A percentile compares a stretch with the other conserved stretches of the same genome.
phyloP scores from a whole-genome alignment of 1,284 basidiomycete genomes.

The Pseudozyma sp. region DNA sequence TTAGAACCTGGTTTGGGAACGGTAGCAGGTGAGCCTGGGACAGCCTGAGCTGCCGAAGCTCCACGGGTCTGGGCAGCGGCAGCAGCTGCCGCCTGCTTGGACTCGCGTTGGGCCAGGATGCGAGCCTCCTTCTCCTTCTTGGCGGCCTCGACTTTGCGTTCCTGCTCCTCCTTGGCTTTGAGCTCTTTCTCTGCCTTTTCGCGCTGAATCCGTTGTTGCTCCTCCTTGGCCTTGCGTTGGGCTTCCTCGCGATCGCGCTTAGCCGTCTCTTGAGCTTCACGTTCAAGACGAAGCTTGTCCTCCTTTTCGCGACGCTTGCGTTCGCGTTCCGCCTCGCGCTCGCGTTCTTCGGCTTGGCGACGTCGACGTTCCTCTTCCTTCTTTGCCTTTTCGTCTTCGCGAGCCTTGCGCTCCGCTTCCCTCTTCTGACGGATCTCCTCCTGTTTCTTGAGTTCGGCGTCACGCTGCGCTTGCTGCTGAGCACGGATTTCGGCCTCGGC shows the following conservation, averaged over 20 bases:
- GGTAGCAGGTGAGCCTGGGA: constrained; percentile 26
- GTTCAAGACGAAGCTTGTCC: constrained; percentile 76
- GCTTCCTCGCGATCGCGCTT: constrained; percentile 70
- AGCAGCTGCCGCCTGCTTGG: constrained; percentile 65
- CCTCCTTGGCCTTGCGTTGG: constrained; percentile 66
- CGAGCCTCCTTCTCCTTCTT: constrained; percentile 59
- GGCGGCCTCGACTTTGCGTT: constrained; percentile 43
- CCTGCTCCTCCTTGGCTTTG: constrained; percentile 49
- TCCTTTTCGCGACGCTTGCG: constrained; percentile 77
- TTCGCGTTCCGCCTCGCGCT: constrained; percentile 71
- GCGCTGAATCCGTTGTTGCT: constrained; percentile 73
- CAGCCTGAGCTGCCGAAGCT: constrained; percentile 11
- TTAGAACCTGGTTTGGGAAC: constrained; percentile 18
- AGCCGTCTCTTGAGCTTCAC: constrained; percentile 60
- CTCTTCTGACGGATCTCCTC: constrained; percentile 78
- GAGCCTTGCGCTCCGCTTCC: constrained; percentile 72
- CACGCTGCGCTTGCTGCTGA: constrained; percentile 75
- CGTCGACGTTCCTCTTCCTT: constrained; percentile 74
- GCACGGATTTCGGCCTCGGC: constrained; percentile 74
- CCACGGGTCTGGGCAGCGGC: constrained; percentile 18
- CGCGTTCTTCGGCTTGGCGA: constrained; percentile 72
- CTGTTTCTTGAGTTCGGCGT: constrained; percentile 70
- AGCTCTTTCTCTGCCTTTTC: constrained; percentile 61
- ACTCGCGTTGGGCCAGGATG: constrained; percentile 71
- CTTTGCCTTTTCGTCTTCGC: constrained; percentile 71